phyloP scores from a whole-genome alignment of 163 green algal species.

The Trebouxia gelatinosa region DNA sequence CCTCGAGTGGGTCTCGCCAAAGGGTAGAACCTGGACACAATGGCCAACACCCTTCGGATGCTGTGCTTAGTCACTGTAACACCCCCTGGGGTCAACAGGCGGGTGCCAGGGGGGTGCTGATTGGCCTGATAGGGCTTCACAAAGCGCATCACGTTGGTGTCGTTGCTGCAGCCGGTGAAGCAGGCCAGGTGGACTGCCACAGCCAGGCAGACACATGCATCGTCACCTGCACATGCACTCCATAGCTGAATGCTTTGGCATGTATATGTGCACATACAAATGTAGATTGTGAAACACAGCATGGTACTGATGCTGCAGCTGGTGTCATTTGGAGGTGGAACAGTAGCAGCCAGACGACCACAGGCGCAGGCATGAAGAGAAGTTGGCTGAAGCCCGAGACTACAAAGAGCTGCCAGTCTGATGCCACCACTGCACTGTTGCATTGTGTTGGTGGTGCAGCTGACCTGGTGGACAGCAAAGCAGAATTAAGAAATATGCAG shows the following conservation, averaged over 20 bases:
- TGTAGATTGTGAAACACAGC: too few relatives aligned
- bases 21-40: slow-evolving; percentile 60
- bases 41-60: slow-evolving; percentile 63
- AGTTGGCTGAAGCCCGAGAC: too few relatives aligned
- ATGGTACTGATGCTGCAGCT: too few relatives aligned
- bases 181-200: slow-evolving; percentile 69
- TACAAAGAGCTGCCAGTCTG: too few relatives aligned
- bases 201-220: slow-evolving; percentile 61
- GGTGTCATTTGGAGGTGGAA: too few relatives aligned
- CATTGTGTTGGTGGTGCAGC: too few relatives aligned
- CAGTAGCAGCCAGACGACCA: too few relatives aligned
- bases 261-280: not conserved
- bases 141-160: not conserved
- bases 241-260: not conserved
- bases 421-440: too few relatives aligned
- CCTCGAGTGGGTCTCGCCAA: slow-evolving; percentile 56
- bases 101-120: not conserved
- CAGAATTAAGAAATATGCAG: too few relatives aligned
- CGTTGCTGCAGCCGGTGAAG: slow-evolving; percentile 27
- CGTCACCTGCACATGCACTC: slow-evolving; percentile 45
- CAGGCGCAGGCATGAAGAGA: too few relatives aligned
- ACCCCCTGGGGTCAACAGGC: not conserved
- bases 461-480: too few relatives aligned
- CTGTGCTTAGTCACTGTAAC: slow-evolving; percentile 49
- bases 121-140: not conserved